phyloP scores from a whole-genome alignment of 176 grass and related monocot genomes.

The Phoenix dactylifera region DNA sequence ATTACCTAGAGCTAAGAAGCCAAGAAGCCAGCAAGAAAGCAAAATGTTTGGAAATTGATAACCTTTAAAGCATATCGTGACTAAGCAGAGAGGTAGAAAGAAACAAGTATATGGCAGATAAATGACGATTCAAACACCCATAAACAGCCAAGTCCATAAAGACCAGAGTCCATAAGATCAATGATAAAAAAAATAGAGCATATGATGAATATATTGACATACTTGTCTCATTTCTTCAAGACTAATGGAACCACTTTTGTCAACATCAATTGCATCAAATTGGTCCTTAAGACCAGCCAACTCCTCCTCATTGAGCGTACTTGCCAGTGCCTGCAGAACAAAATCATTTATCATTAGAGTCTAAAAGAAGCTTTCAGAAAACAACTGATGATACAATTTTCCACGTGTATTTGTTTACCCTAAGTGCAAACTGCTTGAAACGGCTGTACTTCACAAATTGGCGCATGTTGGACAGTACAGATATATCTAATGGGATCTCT shows the following conservation, averaged over 20 bases:
- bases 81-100: too few relatives aligned
- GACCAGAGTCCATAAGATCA: too few relatives aligned
- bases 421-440: constrained; percentile 92
- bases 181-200: too few relatives aligned
- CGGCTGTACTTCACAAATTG: constrained; percentile 98
- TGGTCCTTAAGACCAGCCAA: constrained; percentile 81
- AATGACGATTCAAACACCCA: too few relatives aligned
- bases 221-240: constrained; percentile 97
- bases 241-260: constrained; percentile 97
- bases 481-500: constrained; percentile 95
- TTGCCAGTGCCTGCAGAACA: constrained; percentile 70
- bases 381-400: neutral
- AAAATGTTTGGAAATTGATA: too few relatives aligned
- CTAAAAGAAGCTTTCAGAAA: constrained; percentile 2
- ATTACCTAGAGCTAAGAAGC: too few relatives aligned
- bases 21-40: too few relatives aligned
- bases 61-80: too few relatives aligned
- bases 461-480: constrained; percentile 86
- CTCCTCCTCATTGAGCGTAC: constrained; percentile 81
- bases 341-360: constrained; percentile 23
- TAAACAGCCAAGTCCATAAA: too few relatives aligned
- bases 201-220: neutral
- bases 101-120: too few relatives aligned
- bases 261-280: constrained; percentile 93
- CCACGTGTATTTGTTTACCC: constrained; percentile 42